phyloP scores from a whole-genome alignment of 768 basidiomycete genomes.

The Coprinopsis sp. region DNA sequence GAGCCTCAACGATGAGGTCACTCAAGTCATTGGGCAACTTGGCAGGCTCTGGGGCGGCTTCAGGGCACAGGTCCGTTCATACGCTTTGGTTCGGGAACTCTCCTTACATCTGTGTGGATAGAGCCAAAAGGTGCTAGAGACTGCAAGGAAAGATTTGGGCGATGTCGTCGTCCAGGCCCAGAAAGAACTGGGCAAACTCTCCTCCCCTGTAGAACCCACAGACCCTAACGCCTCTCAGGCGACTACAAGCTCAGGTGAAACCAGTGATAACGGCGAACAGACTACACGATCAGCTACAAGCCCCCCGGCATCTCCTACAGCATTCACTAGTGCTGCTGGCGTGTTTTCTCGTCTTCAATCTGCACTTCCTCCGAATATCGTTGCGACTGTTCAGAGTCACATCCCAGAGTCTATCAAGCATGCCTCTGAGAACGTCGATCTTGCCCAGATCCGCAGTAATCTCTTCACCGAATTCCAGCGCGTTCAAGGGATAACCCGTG shows the following conservation, averaged over 20 bases:
- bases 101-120: conserved; percentile 21
- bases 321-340: conserved; percentile 32
- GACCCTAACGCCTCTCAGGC: conserved; percentile 13
- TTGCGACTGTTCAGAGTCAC: conserved; percentile 60
- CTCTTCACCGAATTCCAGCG: conserved; percentile 64
- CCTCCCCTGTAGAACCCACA: conserved; percentile 18
- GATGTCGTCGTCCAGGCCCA: conserved; percentile 77
- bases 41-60: conserved; percentile 89
- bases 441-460: conserved; percentile 62
- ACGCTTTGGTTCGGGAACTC: neutral
- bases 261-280: neutral
- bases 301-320: conserved; percentile 7
- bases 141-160: conserved; percentile 67
- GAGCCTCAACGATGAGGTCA: conserved; percentile 81
- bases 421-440: conserved; percentile 58
- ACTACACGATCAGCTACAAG: neutral
- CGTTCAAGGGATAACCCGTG: conserved; percentile 69
- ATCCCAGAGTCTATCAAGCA: conserved; percentile 64
- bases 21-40: conserved; percentile 83
- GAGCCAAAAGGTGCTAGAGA: conserved; percentile 67
- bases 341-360: conserved; percentile 70
- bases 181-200: conserved; percentile 63
- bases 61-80: conserved; percentile 68
- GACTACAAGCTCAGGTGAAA: neutral
- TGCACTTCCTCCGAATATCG: conserved; percentile 70